Percentiles rank a stretch among this genome's conserved stretches.
Conservation (phyloP, 345 rosid genomes). For the Salix arbutifolia region DNA sequence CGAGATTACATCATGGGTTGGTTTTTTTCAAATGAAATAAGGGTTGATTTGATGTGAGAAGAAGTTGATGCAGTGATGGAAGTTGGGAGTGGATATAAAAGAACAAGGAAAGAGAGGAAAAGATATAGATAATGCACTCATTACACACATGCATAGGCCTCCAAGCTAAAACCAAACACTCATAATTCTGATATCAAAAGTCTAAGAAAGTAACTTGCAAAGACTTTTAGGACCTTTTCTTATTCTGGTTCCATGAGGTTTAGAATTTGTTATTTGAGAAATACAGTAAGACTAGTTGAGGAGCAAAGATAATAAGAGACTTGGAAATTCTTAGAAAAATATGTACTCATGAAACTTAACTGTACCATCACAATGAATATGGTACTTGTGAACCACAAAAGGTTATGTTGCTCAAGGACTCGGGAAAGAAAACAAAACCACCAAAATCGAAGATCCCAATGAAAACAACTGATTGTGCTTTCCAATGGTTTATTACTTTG, state of each 20-base stretch:
- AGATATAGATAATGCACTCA: not conserved
- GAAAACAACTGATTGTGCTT: not conserved
- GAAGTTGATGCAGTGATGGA: not conserved
- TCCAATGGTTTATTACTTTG: not conserved
- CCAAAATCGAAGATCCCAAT: not conserved
- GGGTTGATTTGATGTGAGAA: not conserved
- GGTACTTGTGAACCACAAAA: not conserved
- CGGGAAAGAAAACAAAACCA: not conserved
- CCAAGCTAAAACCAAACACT: not conserved
- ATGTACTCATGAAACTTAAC: not conserved
- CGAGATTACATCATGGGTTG: not conserved
- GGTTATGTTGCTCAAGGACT: not conserved
- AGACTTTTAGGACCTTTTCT: not conserved
- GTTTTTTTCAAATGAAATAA: not conserved
- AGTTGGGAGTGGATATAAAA: not conserved
- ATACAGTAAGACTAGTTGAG: not conserved
- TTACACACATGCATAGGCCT: not conserved
- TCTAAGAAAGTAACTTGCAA: not conserved
- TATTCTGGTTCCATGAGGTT: not conserved
- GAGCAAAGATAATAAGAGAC: not conserved
- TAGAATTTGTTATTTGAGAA: not conserved
- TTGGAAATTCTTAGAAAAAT: not conserved
- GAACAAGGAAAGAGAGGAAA: not conserved
- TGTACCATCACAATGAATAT: too few species aligned
- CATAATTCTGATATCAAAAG: not conserved